phyloP scores from a whole-genome alignment of 495 filamentous ascomycete species.

The Bacidia rubella region DNA sequence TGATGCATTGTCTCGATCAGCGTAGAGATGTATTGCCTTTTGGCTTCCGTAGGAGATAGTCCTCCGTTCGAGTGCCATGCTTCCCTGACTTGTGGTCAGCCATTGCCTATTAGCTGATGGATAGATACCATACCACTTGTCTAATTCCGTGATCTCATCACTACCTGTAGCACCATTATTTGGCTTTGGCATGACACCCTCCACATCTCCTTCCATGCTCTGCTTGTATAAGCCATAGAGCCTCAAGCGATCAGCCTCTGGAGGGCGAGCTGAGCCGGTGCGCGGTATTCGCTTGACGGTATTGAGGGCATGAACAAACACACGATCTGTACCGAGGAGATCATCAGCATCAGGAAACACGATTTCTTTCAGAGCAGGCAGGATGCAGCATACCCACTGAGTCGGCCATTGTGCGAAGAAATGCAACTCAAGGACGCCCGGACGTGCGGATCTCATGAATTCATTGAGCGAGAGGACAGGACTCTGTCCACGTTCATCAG shows the following conservation, averaged over 20 bases:
- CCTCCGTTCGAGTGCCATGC: conserved; percentile 82
- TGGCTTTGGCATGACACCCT: conserved; percentile 80
- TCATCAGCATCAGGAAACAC: no score
- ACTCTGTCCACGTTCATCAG: no score
- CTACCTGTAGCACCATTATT: conserved; percentile 37
- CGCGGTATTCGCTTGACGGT: conserved; percentile 95
- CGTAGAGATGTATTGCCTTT: conserved; percentile 82
- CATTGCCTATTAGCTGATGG: conserved; percentile 10
- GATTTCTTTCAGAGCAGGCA: not conserved
- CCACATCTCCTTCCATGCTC: conserved; percentile 93
- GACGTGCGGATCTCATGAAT: no score
- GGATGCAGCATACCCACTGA: conserved; percentile 36
- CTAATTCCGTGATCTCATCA: conserved; percentile 41
- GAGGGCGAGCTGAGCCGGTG: conserved; percentile 77
- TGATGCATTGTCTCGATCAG: conserved; percentile 93
- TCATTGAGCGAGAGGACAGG: no score
- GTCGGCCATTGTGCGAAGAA: conserved; percentile 39
- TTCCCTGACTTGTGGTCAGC: conserved; percentile 38
- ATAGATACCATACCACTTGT: conserved; percentile 42
- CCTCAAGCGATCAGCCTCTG: conserved; percentile 67
- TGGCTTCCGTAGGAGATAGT: conserved; percentile 77
- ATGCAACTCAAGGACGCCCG: no score
- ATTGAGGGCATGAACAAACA: conserved; percentile 97
- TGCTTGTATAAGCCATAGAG: conserved; percentile 98
- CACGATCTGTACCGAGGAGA: conserved; percentile 51